Evolutionary conservation across 2,329 filamentous ascomycete genomes (phyloP), one percentile per base, ranked within the genome.

Genomic region (Verticillium albo-atrum): DNA sequence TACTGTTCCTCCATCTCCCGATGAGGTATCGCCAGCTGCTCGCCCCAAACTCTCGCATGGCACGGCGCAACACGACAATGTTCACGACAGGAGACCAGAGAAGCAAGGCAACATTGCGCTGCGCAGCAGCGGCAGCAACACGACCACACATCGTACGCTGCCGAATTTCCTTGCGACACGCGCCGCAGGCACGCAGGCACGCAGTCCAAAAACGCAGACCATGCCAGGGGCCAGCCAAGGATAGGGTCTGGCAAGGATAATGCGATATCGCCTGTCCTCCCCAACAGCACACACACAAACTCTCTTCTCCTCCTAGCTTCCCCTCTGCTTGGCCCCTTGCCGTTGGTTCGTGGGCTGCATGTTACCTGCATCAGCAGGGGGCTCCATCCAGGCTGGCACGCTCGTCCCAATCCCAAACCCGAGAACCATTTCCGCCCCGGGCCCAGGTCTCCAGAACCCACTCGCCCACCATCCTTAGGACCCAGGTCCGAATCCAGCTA

Each of bases 401-500:
- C n/a, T 20, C 17, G 37, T 20, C 15, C 37, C 37, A 42, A 42
- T 42, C 37, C 37, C 35, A 37, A 37, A 17, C 15, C 35, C 37
- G 37, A 42, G n/a, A n/a, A 10, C 37, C 37, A 42, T 42, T 42
- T n/a, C 37, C 37, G n/a, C 17, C 37, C 35, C n/a, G 6, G 37
- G 17, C 17, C 37, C 23, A n/a, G 17, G n/a, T 42, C 37, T 17
- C 10, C 42, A 25, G 12, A 47, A 47, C 20, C 42, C 42, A 47
- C 42, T 20, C 42, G 42, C 42, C 42, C 42, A 47, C 42, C 42
- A 9, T 47, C 42, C 42, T 20, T 23, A 47, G 42, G n/a, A 12
- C 42, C 42, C 42, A 47, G 34, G 20, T 26, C 34, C 54, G 25
- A 57, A 60, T 62, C 55, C 54, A 64, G 61, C 57, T 61, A 63